A percentile compares a stretch with the other conserved stretches of the same genome.
These are phyloP conservation scores for Pseudonitzschia multistriata DNA, from an alignment of 108 stramenopile genomes.

Conservation along the genomic window DNA sequence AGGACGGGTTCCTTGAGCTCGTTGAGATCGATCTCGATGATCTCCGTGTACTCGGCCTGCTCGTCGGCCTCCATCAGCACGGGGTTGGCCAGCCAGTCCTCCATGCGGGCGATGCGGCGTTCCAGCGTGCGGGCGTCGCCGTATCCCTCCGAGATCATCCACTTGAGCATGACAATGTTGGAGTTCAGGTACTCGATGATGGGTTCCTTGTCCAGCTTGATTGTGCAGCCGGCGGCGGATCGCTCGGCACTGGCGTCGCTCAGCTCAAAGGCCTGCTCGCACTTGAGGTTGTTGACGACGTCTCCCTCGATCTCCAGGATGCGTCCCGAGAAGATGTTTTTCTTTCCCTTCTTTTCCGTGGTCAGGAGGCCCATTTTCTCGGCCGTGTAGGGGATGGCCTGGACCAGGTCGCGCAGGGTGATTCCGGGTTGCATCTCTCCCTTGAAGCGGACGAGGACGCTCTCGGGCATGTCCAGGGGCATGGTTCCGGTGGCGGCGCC, in stretches of 20 bases:
- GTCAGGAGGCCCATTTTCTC: slow-evolving; percentile 90
- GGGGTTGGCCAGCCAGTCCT: slow-evolving; percentile 90
- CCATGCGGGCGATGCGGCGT: slow-evolving; percentile 93
- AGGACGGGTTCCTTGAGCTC: slow-evolving; percentile 93
- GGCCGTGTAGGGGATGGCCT: slow-evolving; percentile 94
- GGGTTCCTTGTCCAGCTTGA: slow-evolving; percentile 92
- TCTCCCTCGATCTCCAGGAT: slow-evolving; percentile 94
- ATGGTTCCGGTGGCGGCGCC: slow-evolving; percentile 95
- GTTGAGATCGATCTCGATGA: slow-evolving; percentile 92
- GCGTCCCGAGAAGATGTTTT: slow-evolving; percentile 92
- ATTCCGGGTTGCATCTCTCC: slow-evolving; percentile 95
- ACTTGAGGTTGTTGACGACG: slow-evolving; percentile 82
- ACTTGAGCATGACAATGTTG: slow-evolving; percentile 95
- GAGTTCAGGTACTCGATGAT: slow-evolving; percentile 91
- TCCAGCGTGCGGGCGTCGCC: slow-evolving; percentile 91
- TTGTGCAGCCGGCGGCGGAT: slow-evolving; percentile 94
- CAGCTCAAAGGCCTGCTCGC: slow-evolving; percentile 96
- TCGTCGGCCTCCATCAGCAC: slow-evolving; percentile 86
- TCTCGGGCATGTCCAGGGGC: slow-evolving; percentile 96
- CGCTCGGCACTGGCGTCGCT: slow-evolving; percentile 92
- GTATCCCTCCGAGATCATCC: slow-evolving; percentile 97
- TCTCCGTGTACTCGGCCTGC: slow-evolving; percentile 86
- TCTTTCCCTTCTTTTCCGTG: slow-evolving; percentile 94
- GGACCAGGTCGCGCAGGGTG: slow-evolving; percentile 94
- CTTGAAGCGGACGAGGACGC: slow-evolving; percentile 87